Evolutionary conservation across 768 basidiomycete genomes (phyloP), one percentile per base, ranked within the genome.

Genomic region (Coprinellus aureogranulatus): DNA sequence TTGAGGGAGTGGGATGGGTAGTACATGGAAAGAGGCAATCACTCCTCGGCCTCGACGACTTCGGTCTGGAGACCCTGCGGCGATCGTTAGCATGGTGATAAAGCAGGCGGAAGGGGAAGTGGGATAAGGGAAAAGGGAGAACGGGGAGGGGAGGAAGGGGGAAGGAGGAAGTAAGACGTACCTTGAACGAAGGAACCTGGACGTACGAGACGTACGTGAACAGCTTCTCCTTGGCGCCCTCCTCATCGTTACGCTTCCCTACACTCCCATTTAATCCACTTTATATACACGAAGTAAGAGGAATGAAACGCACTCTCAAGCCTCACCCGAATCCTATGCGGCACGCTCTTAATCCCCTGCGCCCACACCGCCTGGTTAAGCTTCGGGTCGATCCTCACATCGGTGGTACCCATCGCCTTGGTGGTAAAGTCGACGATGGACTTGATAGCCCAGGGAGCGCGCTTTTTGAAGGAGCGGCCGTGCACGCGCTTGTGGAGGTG

Each of bases 231-330:
- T 95, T 97, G 58, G 97, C 96, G 67, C 88, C 90, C 81, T 99
- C 96, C 66, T 98, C 95, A 76, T 99, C 96, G 75, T 98, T 98
- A 68, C 97, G 91, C 81, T 95, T 96, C 68, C 96, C 91, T 94
- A 65, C 2, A 68, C 16, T 4, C 14, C 28, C 12, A 52, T 37
- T 20, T 4, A 37, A 34, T 6, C 14, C n/a, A 59, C 8, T 22
- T 39, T 27, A 52, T 45, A 6, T 34, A 23, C 42, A 53, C 34
- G 54, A 23, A 16, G 54, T 44, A 25, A 28, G 37, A 22, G 2
- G 25, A 44, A 4, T 46, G 61, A 44, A 23, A 66, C 72, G 58
- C 72, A 93, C 92, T 88, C 82, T 97, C 94, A 59, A 98, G 89
- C 73, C 92, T 89, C 50, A 99, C 87, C 57, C 97, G 84, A 74